These are phyloP conservation scores for Sporothrix luriei DNA, from an alignment of 2,329 filamentous ascomycete species.

Conservation along the genomic window DNA sequence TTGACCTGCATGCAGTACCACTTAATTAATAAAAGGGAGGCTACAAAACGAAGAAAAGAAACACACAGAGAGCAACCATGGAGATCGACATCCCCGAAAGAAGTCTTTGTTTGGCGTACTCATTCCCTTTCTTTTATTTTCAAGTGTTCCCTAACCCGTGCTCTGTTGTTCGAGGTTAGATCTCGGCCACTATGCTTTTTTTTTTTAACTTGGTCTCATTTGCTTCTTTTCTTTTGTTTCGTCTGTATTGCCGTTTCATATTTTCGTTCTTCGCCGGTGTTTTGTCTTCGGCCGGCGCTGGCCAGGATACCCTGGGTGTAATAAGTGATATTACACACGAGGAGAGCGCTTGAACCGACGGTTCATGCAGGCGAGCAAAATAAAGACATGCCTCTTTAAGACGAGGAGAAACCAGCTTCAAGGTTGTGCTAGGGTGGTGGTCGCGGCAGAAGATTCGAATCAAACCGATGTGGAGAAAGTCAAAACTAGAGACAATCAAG, in stretches of 20 bases:
- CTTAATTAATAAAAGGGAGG: constrained; percentile 14
- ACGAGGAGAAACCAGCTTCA: constrained; percentile 9
- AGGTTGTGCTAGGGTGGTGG: constrained; percentile 5
- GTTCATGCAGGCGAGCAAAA: constrained; percentile 17
- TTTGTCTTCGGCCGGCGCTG: neutral
- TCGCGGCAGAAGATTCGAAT: neutral
- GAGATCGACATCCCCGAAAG: neutral
- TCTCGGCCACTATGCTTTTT: neutral
- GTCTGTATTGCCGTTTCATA: neutral
- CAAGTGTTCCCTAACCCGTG: neutral
- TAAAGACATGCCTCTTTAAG: neutral
- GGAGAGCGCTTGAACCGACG: neutral
- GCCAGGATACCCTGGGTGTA: neutral
- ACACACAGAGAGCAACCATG: neutral
- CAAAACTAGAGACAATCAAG: constrained; percentile 15
- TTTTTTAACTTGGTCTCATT: neutral
- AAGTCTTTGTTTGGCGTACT: neutral
- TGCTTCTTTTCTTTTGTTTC: neutral
- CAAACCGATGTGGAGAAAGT: neutral
- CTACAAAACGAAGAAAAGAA: neutral
- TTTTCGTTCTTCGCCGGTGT: neutral
- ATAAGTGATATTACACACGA: constrained; percentile 18
- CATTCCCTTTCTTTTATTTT: neutral
- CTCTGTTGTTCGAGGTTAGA: constrained; percentile 14
- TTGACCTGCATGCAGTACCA: constrained; percentile 9